Conservation (phyloP, 1,284 basidiomycete genomes). For the Tilletiaria anomala region DNA sequence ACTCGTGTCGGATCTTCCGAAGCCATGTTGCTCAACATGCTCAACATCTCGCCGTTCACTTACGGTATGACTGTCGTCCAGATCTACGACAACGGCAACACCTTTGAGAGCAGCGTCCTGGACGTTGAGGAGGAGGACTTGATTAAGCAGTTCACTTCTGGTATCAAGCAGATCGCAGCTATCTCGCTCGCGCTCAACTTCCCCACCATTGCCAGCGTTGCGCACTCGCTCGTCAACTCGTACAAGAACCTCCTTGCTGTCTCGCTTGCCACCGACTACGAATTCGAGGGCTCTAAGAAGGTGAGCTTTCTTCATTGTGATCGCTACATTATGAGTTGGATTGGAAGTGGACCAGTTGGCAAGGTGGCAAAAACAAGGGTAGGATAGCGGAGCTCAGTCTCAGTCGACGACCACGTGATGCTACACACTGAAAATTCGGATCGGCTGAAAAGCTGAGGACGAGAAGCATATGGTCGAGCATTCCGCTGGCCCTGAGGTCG, state of each 20-base stretch:
- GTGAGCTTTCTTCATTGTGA: constrained; percentile 45
- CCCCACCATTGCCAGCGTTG: constrained; percentile 85
- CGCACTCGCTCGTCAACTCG: constrained; percentile 89
- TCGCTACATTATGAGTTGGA: constrained; percentile 3
- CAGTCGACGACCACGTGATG: too few relatives aligned
- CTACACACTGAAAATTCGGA: too few relatives aligned
- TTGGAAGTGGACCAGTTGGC: not conserved
- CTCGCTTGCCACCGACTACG: constrained; percentile 82
- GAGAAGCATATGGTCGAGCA: too few relatives aligned
- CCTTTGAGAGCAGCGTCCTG: constrained; percentile 70
- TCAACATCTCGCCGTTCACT: constrained; percentile 73
- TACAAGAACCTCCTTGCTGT: constrained; percentile 93
- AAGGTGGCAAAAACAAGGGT: not conserved
- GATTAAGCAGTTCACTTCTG: constrained; percentile 73
- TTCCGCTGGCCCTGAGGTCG: too few relatives aligned
- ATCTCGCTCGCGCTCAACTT: constrained; percentile 90
- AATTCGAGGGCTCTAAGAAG: constrained; percentile 85
- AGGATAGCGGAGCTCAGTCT: not conserved
- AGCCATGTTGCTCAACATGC: constrained; percentile 95
- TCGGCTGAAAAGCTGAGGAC: too few relatives aligned
- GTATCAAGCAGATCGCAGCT: constrained; percentile 87
- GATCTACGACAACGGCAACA: constrained; percentile 34
- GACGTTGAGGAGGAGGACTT: constrained; percentile 86
- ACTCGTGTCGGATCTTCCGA: constrained; percentile 91
- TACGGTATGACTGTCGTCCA: constrained; percentile 87